Percentiles rank a stretch among this genome's conserved stretches.
phyloP scores from a whole-genome alignment of 225 moss, liverwort and hornwort genomes.

The Climacium dendroides region DNA sequence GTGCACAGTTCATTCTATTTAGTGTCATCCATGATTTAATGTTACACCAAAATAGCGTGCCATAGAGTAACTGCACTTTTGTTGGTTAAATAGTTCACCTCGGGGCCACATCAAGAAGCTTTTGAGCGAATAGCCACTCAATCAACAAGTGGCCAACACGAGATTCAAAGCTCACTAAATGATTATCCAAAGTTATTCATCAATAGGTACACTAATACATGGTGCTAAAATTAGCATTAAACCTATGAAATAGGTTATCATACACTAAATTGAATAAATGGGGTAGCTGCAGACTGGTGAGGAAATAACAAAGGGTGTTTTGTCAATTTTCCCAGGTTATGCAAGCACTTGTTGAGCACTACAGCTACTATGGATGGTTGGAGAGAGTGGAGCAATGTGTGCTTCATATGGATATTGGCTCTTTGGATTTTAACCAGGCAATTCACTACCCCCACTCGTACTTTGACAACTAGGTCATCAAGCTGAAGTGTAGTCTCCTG shows the following conservation, averaged over 20 bases:
- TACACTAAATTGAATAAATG: not conserved
- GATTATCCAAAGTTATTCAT: not conserved
- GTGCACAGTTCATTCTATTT: not conserved
- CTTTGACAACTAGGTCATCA: not conserved
- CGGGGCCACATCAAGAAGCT: not conserved
- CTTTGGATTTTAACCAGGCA: slow-evolving; percentile 98
- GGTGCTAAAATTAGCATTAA: not conserved
- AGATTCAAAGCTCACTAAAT: not conserved
- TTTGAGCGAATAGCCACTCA: not conserved
- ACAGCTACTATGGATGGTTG: slow-evolving; percentile 87
- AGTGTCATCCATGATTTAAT: not conserved
- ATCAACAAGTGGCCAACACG: not conserved
- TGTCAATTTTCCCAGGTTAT: slow-evolving; percentile 52
- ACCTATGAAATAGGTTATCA: not conserved
- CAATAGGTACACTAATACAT: not conserved
- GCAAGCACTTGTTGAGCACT: slow-evolving; percentile 99
- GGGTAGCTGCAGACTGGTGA: not conserved
- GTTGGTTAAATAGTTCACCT: not conserved
- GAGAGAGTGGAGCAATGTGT: slow-evolving; percentile 99
- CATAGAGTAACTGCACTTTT: not conserved
- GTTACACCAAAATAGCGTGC: not conserved
- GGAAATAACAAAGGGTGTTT: not conserved
- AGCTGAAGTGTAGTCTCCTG: not conserved
- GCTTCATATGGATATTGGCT: slow-evolving; percentile 94
- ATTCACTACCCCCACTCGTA: not conserved